These are phyloP conservation scores for Ogataea corticis DNA, from an alignment of 805 yeast species.

Conservation along the genomic window DNA sequence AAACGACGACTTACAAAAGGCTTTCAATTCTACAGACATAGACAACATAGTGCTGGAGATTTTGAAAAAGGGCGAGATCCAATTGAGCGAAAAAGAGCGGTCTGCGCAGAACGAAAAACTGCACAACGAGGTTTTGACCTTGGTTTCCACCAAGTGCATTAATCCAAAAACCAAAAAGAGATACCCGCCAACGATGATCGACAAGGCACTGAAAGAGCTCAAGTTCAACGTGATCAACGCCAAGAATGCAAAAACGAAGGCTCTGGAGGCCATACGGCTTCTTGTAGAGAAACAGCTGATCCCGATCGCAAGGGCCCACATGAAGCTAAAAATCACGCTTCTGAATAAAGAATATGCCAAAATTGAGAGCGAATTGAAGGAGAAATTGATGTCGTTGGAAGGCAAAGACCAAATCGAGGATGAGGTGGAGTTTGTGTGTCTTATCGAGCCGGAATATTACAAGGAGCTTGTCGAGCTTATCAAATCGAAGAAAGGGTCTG, in stretches of 20 bases:
- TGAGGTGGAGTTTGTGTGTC: slow-evolving; percentile 45
- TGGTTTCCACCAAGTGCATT: slow-evolving; percentile 85
- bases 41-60: slow-evolving; percentile 80
- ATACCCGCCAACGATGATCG: slow-evolving; percentile 93
- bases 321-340: slow-evolving; percentile 75
- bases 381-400: slow-evolving; percentile 40
- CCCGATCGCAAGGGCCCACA: slow-evolving; percentile 92
- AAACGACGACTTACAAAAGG: slow-evolving; percentile 71
- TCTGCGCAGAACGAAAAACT: slow-evolving; percentile 59
- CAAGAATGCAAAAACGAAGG: slow-evolving; percentile 72
- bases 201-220: slow-evolving; percentile 74
- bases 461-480: slow-evolving; percentile 66
- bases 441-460: slow-evolving; percentile 85
- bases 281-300: slow-evolving; percentile 77
- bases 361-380: slow-evolving; percentile 29
- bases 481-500: slow-evolving; percentile 58
- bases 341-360: slow-evolving; percentile 52
- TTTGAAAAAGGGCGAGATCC: slow-evolving; percentile 88
- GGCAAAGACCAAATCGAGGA: slow-evolving; percentile 16
- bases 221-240: slow-evolving; percentile 74
- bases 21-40: slow-evolving; percentile 75
- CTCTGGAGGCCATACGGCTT: slow-evolving; percentile 84
- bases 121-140: slow-evolving; percentile 72
- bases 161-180: slow-evolving; percentile 88
- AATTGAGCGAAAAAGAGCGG: slow-evolving; percentile 90